Percentiles rank a stretch among this genome's conserved stretches.
Conservation (phyloP, 768 basidiomycete species). For the Termitomyces heimii region DNA sequence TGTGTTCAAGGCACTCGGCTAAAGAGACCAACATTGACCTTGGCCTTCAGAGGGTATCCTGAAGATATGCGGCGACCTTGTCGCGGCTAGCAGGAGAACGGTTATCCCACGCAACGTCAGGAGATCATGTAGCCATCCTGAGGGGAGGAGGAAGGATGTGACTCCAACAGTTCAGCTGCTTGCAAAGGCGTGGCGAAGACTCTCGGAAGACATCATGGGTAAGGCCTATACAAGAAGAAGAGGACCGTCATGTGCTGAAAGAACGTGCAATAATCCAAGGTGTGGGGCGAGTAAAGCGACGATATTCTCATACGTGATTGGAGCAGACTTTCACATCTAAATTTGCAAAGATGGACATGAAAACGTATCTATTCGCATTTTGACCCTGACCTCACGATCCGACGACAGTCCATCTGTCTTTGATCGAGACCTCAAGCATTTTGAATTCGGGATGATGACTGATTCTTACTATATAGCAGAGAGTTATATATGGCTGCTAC, state of each 20-base stretch:
- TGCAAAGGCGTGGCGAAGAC: constrained; percentile 9
- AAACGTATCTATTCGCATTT: too few relatives aligned
- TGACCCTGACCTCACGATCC: too few relatives aligned
- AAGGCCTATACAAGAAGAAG: background rate
- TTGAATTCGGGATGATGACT: too few relatives aligned
- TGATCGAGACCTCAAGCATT: too few relatives aligned
- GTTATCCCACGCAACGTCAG: constrained; percentile 36
- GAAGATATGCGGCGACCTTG: constrained; percentile 27
- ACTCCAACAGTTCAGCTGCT: constrained; percentile 17
- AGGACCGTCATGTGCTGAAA: background rate
- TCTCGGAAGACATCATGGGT: background rate
- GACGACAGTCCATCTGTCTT: too few relatives aligned
- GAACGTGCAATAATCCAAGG: background rate
- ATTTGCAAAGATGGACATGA: too few relatives aligned
- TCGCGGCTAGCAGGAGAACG: constrained; percentile 28
- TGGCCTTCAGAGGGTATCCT: constrained; percentile 14
- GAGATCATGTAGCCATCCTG: constrained; percentile 36
- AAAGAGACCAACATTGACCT: constrained; percentile 19
- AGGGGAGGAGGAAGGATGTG: constrained; percentile 21
- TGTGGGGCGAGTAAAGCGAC: background rate
- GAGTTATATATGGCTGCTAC: too few relatives aligned
- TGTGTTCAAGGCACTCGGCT: constrained; percentile 11
- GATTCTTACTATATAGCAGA: too few relatives aligned
- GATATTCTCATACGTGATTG: background rate
- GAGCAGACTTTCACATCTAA: too few relatives aligned